phyloP scores from a whole-genome alignment of 2,329 filamentous ascomycete genomes.

The Fusarium graminum region DNA sequence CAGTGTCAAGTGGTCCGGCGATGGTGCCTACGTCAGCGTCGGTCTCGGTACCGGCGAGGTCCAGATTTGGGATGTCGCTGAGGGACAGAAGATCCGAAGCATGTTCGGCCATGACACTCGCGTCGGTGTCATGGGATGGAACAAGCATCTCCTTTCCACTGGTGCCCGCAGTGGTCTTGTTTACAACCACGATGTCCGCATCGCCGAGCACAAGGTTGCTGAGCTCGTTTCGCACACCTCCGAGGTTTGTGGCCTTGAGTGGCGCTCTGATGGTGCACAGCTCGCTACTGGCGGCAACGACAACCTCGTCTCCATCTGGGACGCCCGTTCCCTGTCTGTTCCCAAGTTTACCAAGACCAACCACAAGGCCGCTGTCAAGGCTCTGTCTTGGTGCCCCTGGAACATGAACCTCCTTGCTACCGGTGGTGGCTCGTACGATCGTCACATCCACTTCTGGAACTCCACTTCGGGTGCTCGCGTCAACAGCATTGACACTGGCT shows the following conservation, averaged over 20 bases:
- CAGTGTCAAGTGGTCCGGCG: constrained; percentile 98
- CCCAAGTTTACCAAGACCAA: constrained; percentile 99
- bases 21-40: constrained; percentile 95
- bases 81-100: constrained; percentile 94
- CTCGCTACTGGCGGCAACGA: constrained; percentile 98
- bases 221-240: constrained; percentile 97
- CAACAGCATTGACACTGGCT: constrained; percentile 99
- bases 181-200: constrained; percentile 98
- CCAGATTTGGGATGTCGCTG: constrained; percentile 99
- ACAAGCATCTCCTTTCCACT: constrained; percentile 96
- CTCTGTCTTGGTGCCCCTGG: constrained; percentile 98
- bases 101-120: constrained; percentile 98
- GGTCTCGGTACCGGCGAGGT: constrained; percentile 96
- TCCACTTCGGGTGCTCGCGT: constrained; percentile 96
- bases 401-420: constrained; percentile 97
- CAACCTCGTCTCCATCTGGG: constrained; percentile 99
- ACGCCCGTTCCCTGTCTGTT: constrained; percentile 90
- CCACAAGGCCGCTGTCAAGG: constrained; percentile 98
- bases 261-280: constrained; percentile 96
- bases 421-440: constrained; percentile 94
- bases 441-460: constrained; percentile 99
- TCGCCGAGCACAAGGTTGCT: constrained; percentile 97
- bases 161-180: constrained; percentile 94
- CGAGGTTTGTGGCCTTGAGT: constrained; percentile 97
- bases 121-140: constrained; percentile 99